These are phyloP conservation scores for Bryoglossum gracile DNA, from an alignment of 495 filamentous ascomycete genomes.

Conservation along the genomic window DNA sequence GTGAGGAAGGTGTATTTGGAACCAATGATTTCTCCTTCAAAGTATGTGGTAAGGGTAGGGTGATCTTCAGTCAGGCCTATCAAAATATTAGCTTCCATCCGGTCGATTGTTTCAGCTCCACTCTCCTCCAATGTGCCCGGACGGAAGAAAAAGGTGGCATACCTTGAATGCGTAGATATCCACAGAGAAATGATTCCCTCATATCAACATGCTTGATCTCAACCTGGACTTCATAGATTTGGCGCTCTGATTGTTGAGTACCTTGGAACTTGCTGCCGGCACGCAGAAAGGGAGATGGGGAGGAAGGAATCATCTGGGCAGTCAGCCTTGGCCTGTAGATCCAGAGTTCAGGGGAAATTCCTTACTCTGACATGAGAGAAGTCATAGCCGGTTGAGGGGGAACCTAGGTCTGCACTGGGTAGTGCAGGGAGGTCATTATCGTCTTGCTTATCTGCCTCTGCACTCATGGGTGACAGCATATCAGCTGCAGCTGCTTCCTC, in stretches of 20 bases:
- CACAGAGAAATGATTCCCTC: constrained; percentile 89
- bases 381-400: constrained; percentile 47
- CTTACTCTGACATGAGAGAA: constrained; percentile 59
- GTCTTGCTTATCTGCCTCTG: constrained; percentile 22
- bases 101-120: too few relatives aligned
- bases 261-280: constrained; percentile 84
- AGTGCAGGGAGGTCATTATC: constrained; percentile 20
- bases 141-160: constrained; percentile 13
- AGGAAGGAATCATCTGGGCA: constrained; percentile 48
- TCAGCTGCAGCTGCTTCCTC: constrained; percentile 22
- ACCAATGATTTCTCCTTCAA: constrained; percentile 97
- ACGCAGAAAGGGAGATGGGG: constrained; percentile 75
- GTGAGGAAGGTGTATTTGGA: constrained; percentile 91
- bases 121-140: not conserved
- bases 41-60: constrained; percentile 93
- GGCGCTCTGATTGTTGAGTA: constrained; percentile 84
- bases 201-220: constrained; percentile 97
- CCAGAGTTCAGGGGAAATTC: not conserved
- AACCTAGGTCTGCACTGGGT: constrained; percentile 15
- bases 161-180: constrained; percentile 96
- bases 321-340: not conserved
- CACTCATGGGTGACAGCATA: constrained; percentile 26
- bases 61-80: constrained; percentile 90
- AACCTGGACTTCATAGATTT: constrained; percentile 90
- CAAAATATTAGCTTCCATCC: constrained; percentile 6